A percentile compares a stretch with the other conserved stretches of the same genome.
These are phyloP conservation scores for Coelastrella sp. DNA, from an alignment of 139 green algal species.

Conservation along the genomic window DNA sequence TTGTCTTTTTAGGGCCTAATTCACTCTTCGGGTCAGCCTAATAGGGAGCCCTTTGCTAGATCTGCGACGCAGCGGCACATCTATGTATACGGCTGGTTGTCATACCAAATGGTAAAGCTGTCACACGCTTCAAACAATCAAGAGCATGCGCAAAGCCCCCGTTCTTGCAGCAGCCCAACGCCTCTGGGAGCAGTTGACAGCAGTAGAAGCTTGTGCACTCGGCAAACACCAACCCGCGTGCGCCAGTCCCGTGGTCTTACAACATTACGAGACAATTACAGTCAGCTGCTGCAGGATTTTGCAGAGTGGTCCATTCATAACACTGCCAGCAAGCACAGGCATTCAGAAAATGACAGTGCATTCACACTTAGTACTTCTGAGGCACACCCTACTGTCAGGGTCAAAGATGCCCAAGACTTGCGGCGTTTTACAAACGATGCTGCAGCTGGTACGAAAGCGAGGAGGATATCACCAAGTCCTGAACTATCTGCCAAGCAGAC, in stretches of 20 bases:
- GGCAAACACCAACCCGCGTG: neutral
- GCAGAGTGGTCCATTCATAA: neutral
- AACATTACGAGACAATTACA: conserved; percentile 11
- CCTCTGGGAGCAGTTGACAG: neutral
- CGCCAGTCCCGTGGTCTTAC: conserved; percentile 16
- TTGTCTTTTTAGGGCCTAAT: too few species aligned
- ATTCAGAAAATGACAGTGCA: neutral
- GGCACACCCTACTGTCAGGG: neutral
- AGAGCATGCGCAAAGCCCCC: neutral
- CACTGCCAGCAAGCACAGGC: neutral
- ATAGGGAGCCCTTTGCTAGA: too few species aligned
- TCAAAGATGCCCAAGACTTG: too few species aligned
- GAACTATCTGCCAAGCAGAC: neutral
- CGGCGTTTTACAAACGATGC: too few species aligned
- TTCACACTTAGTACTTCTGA: neutral
- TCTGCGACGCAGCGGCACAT: too few species aligned
- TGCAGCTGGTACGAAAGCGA: too few species aligned
- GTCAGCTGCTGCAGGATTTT: conserved; percentile 12
- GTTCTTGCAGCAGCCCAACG: neutral
- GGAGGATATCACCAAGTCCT: too few species aligned
- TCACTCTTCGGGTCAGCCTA: too few species aligned
- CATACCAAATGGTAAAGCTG: neutral
- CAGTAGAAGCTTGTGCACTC: neutral
- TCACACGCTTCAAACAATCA: neutral
- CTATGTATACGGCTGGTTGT: neutral